These are phyloP conservation scores for Aspergillus sclerotiicarbonarius DNA, from an alignment of 495 filamentous ascomycete species.

Conservation along the genomic window DNA sequence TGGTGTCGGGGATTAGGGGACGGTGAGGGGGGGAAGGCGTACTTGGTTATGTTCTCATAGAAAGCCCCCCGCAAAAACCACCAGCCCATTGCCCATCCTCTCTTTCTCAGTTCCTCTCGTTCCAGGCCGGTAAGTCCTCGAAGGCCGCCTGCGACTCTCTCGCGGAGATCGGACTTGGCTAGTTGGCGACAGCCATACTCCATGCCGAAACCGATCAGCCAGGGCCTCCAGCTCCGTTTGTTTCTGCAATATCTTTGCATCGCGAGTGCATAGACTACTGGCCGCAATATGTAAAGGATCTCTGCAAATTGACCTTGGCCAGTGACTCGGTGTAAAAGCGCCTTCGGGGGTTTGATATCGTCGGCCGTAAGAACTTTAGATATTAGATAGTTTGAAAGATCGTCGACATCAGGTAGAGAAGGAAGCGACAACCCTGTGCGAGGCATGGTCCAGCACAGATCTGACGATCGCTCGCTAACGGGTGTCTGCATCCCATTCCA, in stretches of 20 bases:
- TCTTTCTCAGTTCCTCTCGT: conserved; percentile 77
- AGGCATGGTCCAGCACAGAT: conserved; percentile 84
- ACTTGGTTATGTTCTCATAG: conserved; percentile 91
- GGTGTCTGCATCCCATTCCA: conserved; percentile 51
- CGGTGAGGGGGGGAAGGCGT: conserved; percentile 11
- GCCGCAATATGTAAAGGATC: conserved; percentile 84
- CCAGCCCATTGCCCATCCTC: conserved; percentile 89
- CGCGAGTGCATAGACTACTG: conserved; percentile 82
- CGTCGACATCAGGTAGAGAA: conserved; percentile 69
- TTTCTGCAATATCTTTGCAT: conserved; percentile 66
- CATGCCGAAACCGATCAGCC: conserved; percentile 82
- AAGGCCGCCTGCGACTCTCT: conserved; percentile 62
- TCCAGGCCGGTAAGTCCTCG: conserved; percentile 77
- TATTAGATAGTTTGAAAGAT: conserved; percentile 82
- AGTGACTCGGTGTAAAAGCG: conserved; percentile 68
- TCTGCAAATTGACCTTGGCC: conserved; percentile 79
- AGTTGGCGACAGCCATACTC: conserved; percentile 86
- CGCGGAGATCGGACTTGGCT: conserved; percentile 68
- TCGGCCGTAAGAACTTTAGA: conserved; percentile 92
- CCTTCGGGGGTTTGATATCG: conserved; percentile 86
- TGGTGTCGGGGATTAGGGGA: too few species aligned
- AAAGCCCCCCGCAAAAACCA: conserved; percentile 95
- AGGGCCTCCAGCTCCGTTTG: conserved; percentile 76
- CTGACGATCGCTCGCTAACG: conserved; percentile 43
- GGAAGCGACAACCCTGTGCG: conserved; percentile 84